These are phyloP conservation scores for Wickerhamomyces chambardii DNA, from an alignment of 805 yeast genomes.

Conservation along the genomic window DNA sequence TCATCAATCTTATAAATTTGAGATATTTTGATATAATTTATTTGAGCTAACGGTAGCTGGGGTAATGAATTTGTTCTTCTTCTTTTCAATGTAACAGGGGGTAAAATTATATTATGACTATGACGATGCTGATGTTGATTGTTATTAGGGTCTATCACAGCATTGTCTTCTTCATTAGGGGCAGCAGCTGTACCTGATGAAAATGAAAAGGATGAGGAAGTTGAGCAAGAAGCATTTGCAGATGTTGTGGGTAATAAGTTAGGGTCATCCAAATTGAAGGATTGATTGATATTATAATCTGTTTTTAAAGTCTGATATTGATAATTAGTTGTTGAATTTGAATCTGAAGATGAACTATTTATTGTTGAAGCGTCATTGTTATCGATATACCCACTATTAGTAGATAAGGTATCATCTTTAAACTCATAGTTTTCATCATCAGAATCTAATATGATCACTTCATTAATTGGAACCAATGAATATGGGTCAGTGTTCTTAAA, in stretches of 20 bases:
- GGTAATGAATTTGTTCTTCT: constrained; percentile 46
- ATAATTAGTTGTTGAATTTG: too few relatives aligned
- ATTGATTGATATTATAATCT: background rate
- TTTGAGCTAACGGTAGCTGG: constrained; percentile 39
- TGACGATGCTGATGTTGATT: background rate
- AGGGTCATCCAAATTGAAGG: background rate
- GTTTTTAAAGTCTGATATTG: background rate
- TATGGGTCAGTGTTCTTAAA: background rate
- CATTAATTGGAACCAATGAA: background rate
- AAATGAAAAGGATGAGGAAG: background rate
- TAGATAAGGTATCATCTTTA: constrained; percentile 11
- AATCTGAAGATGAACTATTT: too few relatives aligned
- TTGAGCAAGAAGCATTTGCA: background rate
- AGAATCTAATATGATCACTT: constrained; percentile 28
- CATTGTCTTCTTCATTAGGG: too few relatives aligned
- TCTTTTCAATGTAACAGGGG: constrained; percentile 25
- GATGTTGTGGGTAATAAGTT: background rate
- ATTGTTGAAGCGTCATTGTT: background rate
- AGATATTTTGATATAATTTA: constrained; percentile 28
- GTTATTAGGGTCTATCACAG: too few relatives aligned
- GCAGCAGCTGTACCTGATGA: background rate
- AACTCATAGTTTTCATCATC: constrained; percentile 28
- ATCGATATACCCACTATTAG: too few relatives aligned
- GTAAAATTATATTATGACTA: background rate
- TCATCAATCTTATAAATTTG: constrained; percentile 31